phyloP scores from a whole-genome alignment of 108 stramenopile species.

The Pseudonitzschia delicatissima region DNA sequence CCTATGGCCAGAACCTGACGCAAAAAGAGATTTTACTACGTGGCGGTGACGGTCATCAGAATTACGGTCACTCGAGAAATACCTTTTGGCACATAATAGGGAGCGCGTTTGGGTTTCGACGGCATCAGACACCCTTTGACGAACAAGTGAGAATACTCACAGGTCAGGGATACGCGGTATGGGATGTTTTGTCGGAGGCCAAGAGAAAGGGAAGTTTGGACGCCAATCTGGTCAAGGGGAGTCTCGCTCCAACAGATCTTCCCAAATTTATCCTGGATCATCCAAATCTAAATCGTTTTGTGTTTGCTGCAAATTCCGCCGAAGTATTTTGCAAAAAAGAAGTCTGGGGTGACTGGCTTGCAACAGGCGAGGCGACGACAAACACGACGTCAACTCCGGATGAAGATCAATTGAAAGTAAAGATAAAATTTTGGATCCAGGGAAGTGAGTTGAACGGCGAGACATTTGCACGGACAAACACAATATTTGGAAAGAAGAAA shows the following conservation, averaged over 20 bases:
- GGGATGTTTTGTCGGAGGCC: not conserved
- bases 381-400: not conserved
- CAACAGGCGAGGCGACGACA: not conserved
- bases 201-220: not conserved
- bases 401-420: not conserved
- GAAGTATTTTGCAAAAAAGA: conserved; percentile 5
- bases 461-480: not conserved
- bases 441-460: not conserved
- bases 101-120: conserved; percentile 3
- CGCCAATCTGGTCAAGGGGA: not conserved
- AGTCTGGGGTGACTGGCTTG: not conserved
- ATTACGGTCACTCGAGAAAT: not conserved
- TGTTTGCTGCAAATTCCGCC: not conserved
- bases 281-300: not conserved
- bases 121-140: not conserved
- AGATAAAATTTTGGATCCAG: not conserved
- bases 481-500: not conserved
- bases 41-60: not conserved
- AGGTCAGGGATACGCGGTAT: not conserved
- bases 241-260: not conserved
- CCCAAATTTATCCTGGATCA: not conserved
- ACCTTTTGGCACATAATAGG: not conserved
- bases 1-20: not conserved
- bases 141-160: not conserved
- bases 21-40: not conserved